These are phyloP conservation scores for Lasiodiplodia citricola DNA, from an alignment of 2,329 filamentous ascomycete species.

Conservation along the genomic window DNA sequence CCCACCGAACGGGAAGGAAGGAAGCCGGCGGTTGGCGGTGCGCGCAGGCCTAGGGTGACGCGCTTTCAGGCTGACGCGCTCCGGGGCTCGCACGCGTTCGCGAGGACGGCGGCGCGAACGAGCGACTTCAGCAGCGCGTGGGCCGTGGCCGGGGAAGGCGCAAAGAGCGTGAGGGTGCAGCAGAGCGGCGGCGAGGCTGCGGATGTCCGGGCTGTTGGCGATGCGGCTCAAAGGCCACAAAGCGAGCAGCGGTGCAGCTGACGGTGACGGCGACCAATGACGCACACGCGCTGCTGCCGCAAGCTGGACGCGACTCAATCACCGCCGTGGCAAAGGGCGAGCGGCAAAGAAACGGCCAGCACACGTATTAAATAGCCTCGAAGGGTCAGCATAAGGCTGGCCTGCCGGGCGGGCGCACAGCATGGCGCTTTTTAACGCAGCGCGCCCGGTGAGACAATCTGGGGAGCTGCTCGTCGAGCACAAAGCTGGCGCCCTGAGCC, in stretches of 20 bases:
- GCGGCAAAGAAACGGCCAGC: constrained; percentile 13
- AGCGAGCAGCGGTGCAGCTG: background rate
- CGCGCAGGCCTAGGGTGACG: background rate
- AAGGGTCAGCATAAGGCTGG: constrained; percentile 11
- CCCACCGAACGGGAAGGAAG: background rate
- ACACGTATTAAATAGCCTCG: constrained; percentile 1
- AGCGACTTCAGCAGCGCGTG: background rate
- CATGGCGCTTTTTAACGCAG: constrained; percentile 1
- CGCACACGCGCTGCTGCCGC: constrained; percentile 7
- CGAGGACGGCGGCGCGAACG: constrained; percentile 1
- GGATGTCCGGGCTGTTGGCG: constrained; percentile 9
- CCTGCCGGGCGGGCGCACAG: background rate
- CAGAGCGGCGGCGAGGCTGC: constrained; percentile 5
- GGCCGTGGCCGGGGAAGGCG: background rate
- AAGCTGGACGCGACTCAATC: background rate
- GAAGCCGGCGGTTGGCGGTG: background rate
- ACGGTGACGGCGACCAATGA: constrained; percentile 9
- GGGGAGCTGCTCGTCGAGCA: constrained; percentile 1
- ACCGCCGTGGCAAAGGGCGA: background rate
- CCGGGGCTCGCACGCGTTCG: background rate
- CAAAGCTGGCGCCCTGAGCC: background rate
- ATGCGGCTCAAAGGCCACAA: constrained; percentile 15
- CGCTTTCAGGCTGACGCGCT: constrained; percentile 2
- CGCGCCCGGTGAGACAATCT: constrained; percentile 17
- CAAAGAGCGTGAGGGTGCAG: constrained; percentile 9